Evolutionary conservation across 176 grass and related monocot genomes (phyloP).

Genomic region (Ampelocalamus luodianensis): DNA sequence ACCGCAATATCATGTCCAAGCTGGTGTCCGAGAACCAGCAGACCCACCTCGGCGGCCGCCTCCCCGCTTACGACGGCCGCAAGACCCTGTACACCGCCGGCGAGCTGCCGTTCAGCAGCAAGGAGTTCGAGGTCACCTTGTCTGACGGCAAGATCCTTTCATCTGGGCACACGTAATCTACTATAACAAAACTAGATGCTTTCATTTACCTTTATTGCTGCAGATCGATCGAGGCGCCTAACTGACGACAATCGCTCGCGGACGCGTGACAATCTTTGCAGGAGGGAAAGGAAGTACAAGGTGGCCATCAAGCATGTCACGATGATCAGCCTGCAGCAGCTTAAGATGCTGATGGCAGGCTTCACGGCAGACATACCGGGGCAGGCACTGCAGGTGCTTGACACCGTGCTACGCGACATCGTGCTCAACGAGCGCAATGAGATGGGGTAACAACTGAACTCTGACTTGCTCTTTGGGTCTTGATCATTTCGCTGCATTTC

Average conservation of each 20-base stretch:
- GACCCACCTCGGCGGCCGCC: conserved; percentile 43
- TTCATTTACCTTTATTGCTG: background rate
- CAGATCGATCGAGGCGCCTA: background rate
- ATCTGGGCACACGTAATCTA: conserved; percentile 20
- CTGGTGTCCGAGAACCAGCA: conserved; percentile 44
- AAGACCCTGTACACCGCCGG: conserved; percentile 68
- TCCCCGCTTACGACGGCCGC: conserved; percentile 64
- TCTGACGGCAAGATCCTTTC: background rate
- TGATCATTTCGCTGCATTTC: background rate
- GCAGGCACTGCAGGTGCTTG: conserved; percentile 55
- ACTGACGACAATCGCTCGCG: background rate
- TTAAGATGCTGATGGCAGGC: conserved; percentile 55
- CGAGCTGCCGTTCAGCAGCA: conserved; percentile 44
- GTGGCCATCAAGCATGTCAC: conserved; percentile 57
- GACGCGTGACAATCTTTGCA: background rate
- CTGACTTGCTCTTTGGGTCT: background rate
- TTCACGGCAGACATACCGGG: conserved; percentile 36
- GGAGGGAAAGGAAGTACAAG: conserved; percentile 47
- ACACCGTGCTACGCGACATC: conserved; percentile 59
- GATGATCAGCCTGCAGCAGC: conserved; percentile 43
- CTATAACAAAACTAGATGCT: background rate
- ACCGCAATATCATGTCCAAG: conserved; percentile 48
- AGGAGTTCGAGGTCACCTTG: conserved; percentile 50
- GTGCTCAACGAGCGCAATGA: conserved; percentile 43
- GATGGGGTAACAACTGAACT: conserved; percentile 25